Evolutionary conservation across 768 basidiomycete genomes (phyloP).

Genomic region (Xanthoconium purpureum): DNA sequence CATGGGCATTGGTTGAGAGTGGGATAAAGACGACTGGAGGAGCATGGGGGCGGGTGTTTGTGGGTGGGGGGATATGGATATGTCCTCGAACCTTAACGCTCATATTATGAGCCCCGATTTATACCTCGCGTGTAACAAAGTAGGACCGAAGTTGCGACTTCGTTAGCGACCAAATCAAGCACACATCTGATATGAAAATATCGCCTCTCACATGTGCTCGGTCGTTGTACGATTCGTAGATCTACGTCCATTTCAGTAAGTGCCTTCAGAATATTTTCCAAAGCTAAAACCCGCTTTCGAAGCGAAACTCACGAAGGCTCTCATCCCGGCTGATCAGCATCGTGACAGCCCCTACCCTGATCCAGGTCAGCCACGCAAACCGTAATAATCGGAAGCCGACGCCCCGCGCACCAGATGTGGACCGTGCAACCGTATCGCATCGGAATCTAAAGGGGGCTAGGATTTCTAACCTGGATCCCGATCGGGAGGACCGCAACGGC

Average conservation of each 20-base stretch:
- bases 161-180: conserved; percentile 34
- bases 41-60: conserved; percentile 11
- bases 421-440: conserved; percentile 12
- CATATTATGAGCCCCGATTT: conserved; percentile 27
- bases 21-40: conserved; percentile 17
- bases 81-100: conserved; percentile 18
- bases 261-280: conserved; percentile 17
- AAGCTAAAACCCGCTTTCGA: conserved; percentile 17
- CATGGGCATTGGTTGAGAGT: conserved; percentile 41
- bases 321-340: conserved; percentile 17
- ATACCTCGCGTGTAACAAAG: conserved; percentile 31
- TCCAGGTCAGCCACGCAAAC: conserved; percentile 9
- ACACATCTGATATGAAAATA: conserved; percentile 33
- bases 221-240: conserved; percentile 27
- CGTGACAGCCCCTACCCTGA: conserved; percentile 18
- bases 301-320: conserved; percentile 11
- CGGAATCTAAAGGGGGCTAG: conserved; percentile 2
- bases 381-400: conserved; percentile 11
- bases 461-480: conserved; percentile 19
- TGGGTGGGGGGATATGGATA: conserved; percentile 17
- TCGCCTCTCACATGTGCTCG: conserved; percentile 31
- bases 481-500: conserved; percentile 22
- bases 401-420: conserved; percentile 14
- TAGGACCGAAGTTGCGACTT: conserved; percentile 23
- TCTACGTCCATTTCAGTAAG: conserved; percentile 27